Evolutionary conservation across 176 grass and related monocot genomes (phyloP).

Genomic region (Coix lacrymajobi): DNA sequence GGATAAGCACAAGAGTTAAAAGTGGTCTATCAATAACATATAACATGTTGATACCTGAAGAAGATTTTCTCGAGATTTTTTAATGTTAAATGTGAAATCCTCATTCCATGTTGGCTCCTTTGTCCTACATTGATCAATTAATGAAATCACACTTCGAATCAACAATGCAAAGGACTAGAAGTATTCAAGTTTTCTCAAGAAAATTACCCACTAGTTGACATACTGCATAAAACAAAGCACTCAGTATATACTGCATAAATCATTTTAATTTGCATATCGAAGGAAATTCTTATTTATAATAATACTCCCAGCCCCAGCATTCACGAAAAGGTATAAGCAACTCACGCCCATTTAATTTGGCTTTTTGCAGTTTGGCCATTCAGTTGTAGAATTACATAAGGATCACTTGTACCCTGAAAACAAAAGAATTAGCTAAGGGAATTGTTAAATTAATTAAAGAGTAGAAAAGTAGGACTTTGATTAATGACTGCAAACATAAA

Average conservation of each 20-base stretch:
- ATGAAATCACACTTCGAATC: conserved; percentile 16
- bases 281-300: background rate
- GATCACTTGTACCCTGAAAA: conserved; percentile 94
- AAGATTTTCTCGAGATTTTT: conserved; percentile 47
- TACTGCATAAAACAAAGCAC: background rate
- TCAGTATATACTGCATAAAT: background rate
- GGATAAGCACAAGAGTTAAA: no score
- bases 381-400: conserved; percentile 80
- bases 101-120: conserved; percentile 96
- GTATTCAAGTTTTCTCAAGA: conserved; percentile 14
- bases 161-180: conserved; percentile 18
- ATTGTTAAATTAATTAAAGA: background rate
- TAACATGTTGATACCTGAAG: conserved; percentile 56
- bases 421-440: background rate
- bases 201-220: background rate
- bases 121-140: conserved; percentile 52
- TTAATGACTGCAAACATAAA: background rate
- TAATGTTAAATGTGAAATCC: conserved; percentile 71
- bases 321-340: conserved; percentile 19
- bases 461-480: background rate
- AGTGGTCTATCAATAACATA: no score
- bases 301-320: background rate
- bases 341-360: conserved; percentile 98
- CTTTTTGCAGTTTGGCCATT: conserved; percentile 73
- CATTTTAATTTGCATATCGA: background rate